Conservation (phyloP, 345 rosid species). For the Citrus hindsii region DNA sequence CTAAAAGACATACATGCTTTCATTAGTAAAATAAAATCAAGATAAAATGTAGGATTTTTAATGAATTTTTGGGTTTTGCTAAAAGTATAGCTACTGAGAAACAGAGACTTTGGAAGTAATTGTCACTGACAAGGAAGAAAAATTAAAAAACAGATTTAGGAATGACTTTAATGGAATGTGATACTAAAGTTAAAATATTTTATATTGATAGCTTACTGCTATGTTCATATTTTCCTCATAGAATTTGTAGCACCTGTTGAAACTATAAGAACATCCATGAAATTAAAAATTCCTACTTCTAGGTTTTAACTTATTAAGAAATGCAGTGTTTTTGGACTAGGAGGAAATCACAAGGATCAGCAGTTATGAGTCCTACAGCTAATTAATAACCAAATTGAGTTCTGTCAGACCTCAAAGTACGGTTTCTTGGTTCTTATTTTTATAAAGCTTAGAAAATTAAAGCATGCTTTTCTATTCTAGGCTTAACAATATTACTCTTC, state of each 20-base stretch:
- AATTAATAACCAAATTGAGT: neutral
- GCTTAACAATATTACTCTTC: neutral
- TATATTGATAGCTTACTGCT: neutral
- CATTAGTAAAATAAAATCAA: neutral
- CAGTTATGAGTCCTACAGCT: neutral
- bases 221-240: neutral
- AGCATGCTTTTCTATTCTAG: slow-evolving; percentile 3
- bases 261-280: neutral
- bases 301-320: neutral
- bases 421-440: neutral
- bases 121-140: neutral
- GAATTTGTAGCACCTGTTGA: neutral
- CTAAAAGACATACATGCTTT: neutral
- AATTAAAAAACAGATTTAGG: neutral
- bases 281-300: neutral
- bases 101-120: neutral
- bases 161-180: neutral
- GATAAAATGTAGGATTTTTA: neutral
- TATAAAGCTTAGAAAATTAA: neutral
- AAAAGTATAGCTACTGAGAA: neutral
- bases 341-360: neutral
- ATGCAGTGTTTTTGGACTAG: neutral
- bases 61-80: neutral
- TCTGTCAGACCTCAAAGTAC: neutral
- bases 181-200: neutral